Base-by-base conservation (phyloP, 2,329 filamentous ascomycete genomes). In the Clarireedia hainanense region DNA sequence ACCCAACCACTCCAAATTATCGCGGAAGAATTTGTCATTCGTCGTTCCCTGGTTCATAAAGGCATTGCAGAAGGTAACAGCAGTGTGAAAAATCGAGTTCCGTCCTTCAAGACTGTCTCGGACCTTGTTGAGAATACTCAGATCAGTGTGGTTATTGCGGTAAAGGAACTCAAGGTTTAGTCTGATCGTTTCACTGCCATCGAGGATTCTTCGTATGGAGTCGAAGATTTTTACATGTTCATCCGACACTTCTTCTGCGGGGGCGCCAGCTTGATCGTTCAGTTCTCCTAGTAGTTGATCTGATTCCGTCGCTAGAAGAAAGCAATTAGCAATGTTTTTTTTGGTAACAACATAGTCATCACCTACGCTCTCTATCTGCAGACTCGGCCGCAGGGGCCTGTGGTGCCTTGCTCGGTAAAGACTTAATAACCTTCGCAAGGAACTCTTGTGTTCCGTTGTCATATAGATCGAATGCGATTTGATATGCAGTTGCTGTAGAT, bases 1-100 rank as follows among this genome's bases (percentile, higher is more conserved):
- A 58, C 92, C 91, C 3, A 99, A 76, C 94, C 94, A 99, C 63
- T 99, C 94, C 24, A 99, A 75, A 69, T 99, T 99, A 68, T 97
- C 91, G 6, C 95, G 83, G 83, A 99, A 97, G 75, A 99, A 99
- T 68, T 92, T 95, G 74, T 99, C 94, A 66, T 96, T 94, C 0
- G 92, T 96, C 0, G 94, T 99, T 57, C 94, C 95, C 53, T 95
- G 91, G 70, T 99, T 95, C 94, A 99, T 99, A 71, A 99, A 97
- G 10, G 91, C 94, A 67, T 97, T 97, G 68, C 92, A 94, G 67
- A 99, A 94, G 0, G 94, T 97, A 55, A 99, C 90, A 4, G 91
- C 91, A 1, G 91, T 95, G 72, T 99, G 94, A 80, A 97, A 97
- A 64, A 99, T 99, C 34, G 92, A 97, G 74, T 96, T 97, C 52